A percentile compares a stretch with the other conserved stretches of the same genome.
Conservation (phyloP, 2,329 filamentous ascomycete genomes). For the Scedosporium apiospermum region DNA sequence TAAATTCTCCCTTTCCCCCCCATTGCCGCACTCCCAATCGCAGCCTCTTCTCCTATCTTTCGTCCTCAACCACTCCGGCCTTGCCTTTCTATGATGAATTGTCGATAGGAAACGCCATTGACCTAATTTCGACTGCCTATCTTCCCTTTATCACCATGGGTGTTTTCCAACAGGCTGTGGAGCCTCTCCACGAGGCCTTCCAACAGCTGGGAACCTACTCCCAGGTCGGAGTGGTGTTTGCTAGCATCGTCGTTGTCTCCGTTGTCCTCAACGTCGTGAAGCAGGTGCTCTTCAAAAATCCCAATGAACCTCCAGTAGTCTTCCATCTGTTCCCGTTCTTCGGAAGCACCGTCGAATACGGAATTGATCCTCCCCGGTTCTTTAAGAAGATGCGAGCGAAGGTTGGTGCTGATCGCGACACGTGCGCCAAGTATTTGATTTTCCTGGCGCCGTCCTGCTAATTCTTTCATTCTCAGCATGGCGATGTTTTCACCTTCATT, state of each 20-base stretch:
- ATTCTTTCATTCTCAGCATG: conserved; percentile 46
- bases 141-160: conserved; percentile 34
- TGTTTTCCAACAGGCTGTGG: conserved; percentile 35
- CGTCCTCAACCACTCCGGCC: not conserved
- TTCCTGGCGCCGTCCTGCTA: not conserved
- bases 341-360: conserved; percentile 87
- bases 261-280: conserved; percentile 70
- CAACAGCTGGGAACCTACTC: conserved; percentile 34
- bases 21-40: not conserved
- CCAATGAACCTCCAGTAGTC: conserved; percentile 70
- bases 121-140: not conserved
- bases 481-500: conserved; percentile 83
- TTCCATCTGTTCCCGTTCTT: conserved; percentile 78
- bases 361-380: conserved; percentile 87
- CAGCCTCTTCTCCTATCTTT: not conserved
- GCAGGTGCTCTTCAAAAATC: conserved; percentile 73
- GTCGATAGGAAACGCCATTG: not conserved
- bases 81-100: not conserved
- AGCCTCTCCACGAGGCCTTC: conserved; percentile 40
- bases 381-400: conserved; percentile 69
- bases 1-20: not conserved
- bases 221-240: conserved; percentile 9
- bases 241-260: conserved; percentile 37
- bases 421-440: not conserved
- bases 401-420: conserved; percentile 35